A percentile compares a stretch with the other conserved stretches of the same genome.
phyloP scores from a whole-genome alignment of 768 basidiomycete species.

The Leccinellum rugosiceps region DNA sequence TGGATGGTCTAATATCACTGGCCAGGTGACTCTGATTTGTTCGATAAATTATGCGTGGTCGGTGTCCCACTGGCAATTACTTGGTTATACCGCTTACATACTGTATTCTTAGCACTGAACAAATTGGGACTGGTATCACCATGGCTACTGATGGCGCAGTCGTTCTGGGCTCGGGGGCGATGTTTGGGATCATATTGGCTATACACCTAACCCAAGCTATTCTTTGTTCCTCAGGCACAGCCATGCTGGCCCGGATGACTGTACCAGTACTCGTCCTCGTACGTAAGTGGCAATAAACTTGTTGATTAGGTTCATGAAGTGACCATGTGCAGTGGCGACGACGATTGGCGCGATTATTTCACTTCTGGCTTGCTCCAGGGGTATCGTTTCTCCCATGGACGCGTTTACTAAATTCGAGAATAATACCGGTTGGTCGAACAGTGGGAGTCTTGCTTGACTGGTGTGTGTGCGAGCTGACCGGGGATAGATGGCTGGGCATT shows the following conservation, averaged over 20 bases:
- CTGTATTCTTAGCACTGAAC: slow-evolving; percentile 10
- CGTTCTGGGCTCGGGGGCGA: slow-evolving; percentile 14
- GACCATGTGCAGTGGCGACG: slow-evolving; percentile 13
- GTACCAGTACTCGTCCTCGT: slow-evolving; percentile 7
- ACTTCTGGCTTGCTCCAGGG: slow-evolving; percentile 14
- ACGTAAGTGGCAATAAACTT: slow-evolving; percentile 3
- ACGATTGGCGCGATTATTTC: slow-evolving; percentile 4
- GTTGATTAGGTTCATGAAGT: not conserved
- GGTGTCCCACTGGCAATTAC: too few species aligned
- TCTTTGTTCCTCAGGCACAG: slow-evolving; percentile 19
- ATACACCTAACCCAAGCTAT: slow-evolving; percentile 16
- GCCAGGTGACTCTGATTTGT: slow-evolving; percentile 23
- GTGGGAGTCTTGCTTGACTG: not conserved
- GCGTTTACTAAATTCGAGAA: slow-evolving; percentile 28
- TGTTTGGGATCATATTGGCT: slow-evolving; percentile 19
- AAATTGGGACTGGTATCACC: slow-evolving; percentile 15
- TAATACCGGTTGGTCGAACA: slow-evolving; percentile 22
- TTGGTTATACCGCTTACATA: not conserved
- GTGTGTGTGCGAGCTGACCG: not conserved
- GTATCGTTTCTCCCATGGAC: slow-evolving; percentile 13
- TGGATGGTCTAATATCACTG: slow-evolving; percentile 24
- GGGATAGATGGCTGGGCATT: slow-evolving; percentile 23
- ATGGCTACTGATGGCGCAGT: slow-evolving; percentile 18
- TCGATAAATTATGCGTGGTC: slow-evolving; percentile 22
- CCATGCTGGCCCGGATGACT: slow-evolving; percentile 17